These are phyloP conservation scores for Rozella allomycis DNA, from an alignment of 371 early-diverging fungal genomes.

Conservation along the genomic window DNA sequence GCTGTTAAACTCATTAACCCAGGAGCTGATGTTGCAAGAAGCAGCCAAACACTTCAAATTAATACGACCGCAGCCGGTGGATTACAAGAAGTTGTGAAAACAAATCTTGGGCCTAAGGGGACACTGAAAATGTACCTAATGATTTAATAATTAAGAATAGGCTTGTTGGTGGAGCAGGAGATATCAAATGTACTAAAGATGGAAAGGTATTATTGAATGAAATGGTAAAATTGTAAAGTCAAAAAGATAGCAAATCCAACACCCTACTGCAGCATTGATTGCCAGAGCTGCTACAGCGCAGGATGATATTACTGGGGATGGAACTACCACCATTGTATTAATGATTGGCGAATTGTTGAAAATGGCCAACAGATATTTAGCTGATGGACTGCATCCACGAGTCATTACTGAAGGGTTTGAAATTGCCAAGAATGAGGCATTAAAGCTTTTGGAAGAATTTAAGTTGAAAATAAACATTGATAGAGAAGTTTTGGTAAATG, in stretches of 20 bases:
- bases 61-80: constrained; percentile 93
- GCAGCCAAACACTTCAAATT: constrained; percentile 93
- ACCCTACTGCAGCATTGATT: constrained; percentile 98
- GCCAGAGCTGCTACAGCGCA: constrained; percentile 96
- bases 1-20: constrained; percentile 87
- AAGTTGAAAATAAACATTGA: constrained; percentile 50
- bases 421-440: constrained; percentile 77
- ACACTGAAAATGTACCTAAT: constrained; percentile 81
- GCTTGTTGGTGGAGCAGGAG: constrained; percentile 90
- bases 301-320: constrained; percentile 97
- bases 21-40: constrained; percentile 89
- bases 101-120: constrained; percentile 96
- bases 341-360: constrained; percentile 90
- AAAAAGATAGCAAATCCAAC: constrained; percentile 78
- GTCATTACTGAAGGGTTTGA: constrained; percentile 92
- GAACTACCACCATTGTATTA: constrained; percentile 91
- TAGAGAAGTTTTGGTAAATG: constrained; percentile 69
- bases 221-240: constrained; percentile 40
- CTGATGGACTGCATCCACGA: constrained; percentile 93
- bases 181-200: constrained; percentile 24
- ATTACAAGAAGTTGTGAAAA: constrained; percentile 78
- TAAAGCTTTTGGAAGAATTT: constrained; percentile 74
- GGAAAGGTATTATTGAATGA: constrained; percentile 35
- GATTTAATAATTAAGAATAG: constrained; percentile 20
- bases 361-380: constrained; percentile 81